Evolutionary conservation across 257 asterid genomes (phyloP), one percentile per base, ranked within the genome.

Genomic region (Jacaranda mimosifolia): DNA sequence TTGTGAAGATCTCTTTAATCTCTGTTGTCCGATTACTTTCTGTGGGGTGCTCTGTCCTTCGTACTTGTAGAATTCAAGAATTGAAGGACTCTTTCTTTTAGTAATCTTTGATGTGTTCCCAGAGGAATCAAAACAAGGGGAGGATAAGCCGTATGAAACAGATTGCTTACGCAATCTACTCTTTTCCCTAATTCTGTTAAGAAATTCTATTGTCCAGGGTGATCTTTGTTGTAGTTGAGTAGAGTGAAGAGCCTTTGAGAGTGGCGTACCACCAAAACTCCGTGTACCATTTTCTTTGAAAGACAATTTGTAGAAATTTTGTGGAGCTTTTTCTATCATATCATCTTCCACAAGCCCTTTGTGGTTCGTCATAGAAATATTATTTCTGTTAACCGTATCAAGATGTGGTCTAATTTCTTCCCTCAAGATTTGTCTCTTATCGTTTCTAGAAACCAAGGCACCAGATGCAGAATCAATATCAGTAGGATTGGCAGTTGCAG

Each of bases 171-270:
- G 89, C 83, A 82, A 71, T 85, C 90, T 91, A 88, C 97, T 93
- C 81, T 91, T 96, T 76, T 93, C 98, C 86, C 87, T 92, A 74
- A 93, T 86, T 82, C 94, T 85, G 88, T 96, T 93, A 53, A 96
- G 94, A 80, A 96, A 96, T 62, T 96, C 97, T 60, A 87, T 81
- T 18, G 94, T 90, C 97, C 98, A 96, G 55, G 98, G 98, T 15
- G 98, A 91, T 85, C 89, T 94, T 78, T 83, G 76, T 74, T 78
- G 89, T 49, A 66, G 78, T 75, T 80, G 87, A 77, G 88, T 76
- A 76, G 96, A 84, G 75, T 83, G 89, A 65, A 90, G 88, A 75
- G 97, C 96, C 60, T 88, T 88, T 79, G 90, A 86, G 52, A 91
- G 92, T 58, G 93, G 90, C 46, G 96, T 91, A 77, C 83, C 87